Evolutionary conservation across 1,139 yeast species (phyloP), one percentile per base, ranked within the genome.

Genomic region (Candida freyschussii): DNA sequence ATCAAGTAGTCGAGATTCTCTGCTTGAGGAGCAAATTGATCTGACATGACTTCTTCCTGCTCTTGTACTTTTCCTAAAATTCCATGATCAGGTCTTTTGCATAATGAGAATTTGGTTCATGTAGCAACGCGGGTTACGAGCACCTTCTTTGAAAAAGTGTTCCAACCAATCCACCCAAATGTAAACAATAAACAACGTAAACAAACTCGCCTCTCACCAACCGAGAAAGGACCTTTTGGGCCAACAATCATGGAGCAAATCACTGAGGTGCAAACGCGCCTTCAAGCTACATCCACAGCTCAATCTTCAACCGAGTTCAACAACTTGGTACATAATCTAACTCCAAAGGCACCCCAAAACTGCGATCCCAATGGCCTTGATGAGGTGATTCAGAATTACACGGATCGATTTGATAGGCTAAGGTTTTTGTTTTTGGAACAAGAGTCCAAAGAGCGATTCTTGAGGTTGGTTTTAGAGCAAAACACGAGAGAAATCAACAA

Each of bases 381-480:
- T 25, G 44, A 36, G 1, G 36, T 40, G 4, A 34, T 47, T 13
- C 22, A 27, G 10, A 36, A 20, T 8, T 50, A 39, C 20, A 38
- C 24, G n/a, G 40, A 33, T 13, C 27, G 65, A 20, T 70, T 71
- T 41, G 64, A 69, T 13, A 64, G 75, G 34, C 57, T 78, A 28
- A 76, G 78, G 48, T 75, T 77, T 40, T 67, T 75, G 29, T 78
- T 76, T 49, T 55, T 78, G 30, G 87, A 79, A 48, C 82, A 78
- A 46, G 86, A 78, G 46, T 69, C 84, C 2, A 67, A 81, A 44
- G 82, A 78, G 41, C 67, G 73, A 56, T 78, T 78, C 50, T 57
- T 78, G 27, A 48, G 75, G 12, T 48, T 58, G 8, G 48, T 67
- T 6, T 49, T 65, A 6, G 55, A 57, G 9, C 67, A 63, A 20